A percentile compares a stretch with the other conserved stretches of the same genome.
phyloP scores from a whole-genome alignment of 305 asterid genomes.

The Rubia tinctorum region DNA sequence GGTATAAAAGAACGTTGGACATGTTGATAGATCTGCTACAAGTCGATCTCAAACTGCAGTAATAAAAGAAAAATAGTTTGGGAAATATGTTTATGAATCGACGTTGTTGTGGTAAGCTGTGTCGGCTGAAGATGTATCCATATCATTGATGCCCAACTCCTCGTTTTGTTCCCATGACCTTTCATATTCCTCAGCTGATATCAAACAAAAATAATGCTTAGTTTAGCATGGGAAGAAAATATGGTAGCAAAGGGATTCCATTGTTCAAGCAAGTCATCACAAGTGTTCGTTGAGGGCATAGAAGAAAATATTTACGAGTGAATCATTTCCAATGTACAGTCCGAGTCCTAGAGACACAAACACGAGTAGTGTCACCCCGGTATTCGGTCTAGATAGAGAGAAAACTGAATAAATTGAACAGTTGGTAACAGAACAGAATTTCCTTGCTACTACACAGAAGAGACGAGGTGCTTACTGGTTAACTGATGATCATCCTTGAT shows the following conservation, averaged over 20 bases:
- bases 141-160: slow-evolving; percentile 91
- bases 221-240: neutral
- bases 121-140: slow-evolving; percentile 87
- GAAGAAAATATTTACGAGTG: too few relatives aligned
- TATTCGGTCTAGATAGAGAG: neutral
- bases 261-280: neutral
- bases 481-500: slow-evolving; percentile 67
- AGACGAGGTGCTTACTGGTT: slow-evolving; percentile 49
- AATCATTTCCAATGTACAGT: too few relatives aligned
- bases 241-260: neutral
- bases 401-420: neutral
- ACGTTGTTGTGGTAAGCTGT: slow-evolving; percentile 37
- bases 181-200: slow-evolving; percentile 75
- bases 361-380: neutral
- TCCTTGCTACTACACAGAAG: neutral
- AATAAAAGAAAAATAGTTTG: neutral
- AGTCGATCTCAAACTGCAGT: neutral
- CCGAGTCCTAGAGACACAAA: neutral
- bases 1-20: neutral
- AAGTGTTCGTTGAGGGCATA: too few relatives aligned
- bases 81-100: neutral
- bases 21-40: neutral
- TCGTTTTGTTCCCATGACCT: slow-evolving; percentile 96
- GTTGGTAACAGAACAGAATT: neutral
- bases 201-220: neutral